These are phyloP conservation scores for Gossypium schwendimanii DNA, from an alignment of 441 rosid genomes.

Conservation along the genomic window DNA sequence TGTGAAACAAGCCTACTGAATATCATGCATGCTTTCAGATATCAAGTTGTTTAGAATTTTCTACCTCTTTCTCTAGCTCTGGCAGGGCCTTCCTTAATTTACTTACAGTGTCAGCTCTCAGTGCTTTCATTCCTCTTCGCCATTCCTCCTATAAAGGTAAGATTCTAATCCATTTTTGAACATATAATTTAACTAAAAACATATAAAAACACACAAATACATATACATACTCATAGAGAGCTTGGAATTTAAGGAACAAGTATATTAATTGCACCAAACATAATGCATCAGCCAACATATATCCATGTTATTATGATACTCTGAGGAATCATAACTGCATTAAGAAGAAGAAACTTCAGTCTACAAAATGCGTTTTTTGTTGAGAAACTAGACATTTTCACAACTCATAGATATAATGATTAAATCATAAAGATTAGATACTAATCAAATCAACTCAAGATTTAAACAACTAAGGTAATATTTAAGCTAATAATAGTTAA, in stretches of 20 bases:
- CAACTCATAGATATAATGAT: background rate
- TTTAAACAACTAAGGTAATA: background rate
- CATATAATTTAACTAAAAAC: conserved; percentile 5
- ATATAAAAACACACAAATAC: background rate
- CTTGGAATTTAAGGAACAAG: background rate
- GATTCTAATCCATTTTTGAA: background rate
- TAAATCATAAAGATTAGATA: background rate
- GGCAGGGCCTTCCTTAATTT: conserved; percentile 72
- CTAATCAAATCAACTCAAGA: background rate
- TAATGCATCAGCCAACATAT: background rate
- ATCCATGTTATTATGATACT: background rate
- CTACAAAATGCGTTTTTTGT: background rate
- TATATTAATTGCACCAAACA: background rate
- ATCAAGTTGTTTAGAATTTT: background rate
- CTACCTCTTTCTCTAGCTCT: conserved; percentile 46
- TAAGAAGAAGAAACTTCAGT: background rate
- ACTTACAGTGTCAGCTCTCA: conserved; percentile 52
- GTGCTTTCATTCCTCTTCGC: conserved; percentile 68
- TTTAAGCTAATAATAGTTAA: background rate
- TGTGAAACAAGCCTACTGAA: background rate
- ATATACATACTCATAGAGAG: background rate
- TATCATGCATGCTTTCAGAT: background rate
- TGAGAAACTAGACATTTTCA: background rate
- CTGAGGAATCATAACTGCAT: background rate
- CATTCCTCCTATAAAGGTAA: conserved; percentile 62